Conservation (phyloP, 164 flowering plant genomes). For the Tetracentron sinense region DNA sequence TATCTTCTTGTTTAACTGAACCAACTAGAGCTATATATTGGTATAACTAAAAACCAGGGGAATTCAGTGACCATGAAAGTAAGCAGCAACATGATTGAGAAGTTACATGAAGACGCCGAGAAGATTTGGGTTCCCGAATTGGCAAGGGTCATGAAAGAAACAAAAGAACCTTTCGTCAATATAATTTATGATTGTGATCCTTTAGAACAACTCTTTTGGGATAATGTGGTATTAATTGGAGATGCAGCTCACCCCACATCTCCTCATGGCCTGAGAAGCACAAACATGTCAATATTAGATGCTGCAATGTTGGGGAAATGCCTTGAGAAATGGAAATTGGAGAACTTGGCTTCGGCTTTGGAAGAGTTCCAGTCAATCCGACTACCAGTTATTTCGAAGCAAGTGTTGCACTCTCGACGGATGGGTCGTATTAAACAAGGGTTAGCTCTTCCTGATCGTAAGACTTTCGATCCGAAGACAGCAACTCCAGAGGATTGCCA, state of each 20-base stretch:
- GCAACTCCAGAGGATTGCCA: slow-evolving; percentile 41
- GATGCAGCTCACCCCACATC: slow-evolving; percentile 95
- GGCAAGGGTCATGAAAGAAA: slow-evolving; percentile 61
- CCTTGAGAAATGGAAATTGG: slow-evolving; percentile 57
- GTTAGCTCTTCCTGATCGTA: slow-evolving; percentile 35
- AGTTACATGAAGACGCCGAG: slow-evolving; percentile 72
- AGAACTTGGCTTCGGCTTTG: slow-evolving; percentile 50
- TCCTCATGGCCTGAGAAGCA: slow-evolving; percentile 87
- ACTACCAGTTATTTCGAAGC: slow-evolving; percentile 60
- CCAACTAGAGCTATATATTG: no score
- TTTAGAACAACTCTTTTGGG: slow-evolving; percentile 50
- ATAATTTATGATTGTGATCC: slow-evolving; percentile 81
- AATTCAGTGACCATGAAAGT: slow-evolving; percentile 80
- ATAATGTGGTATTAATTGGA: slow-evolving; percentile 73
- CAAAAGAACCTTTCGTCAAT: slow-evolving; percentile 74
- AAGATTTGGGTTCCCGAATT: slow-evolving; percentile 68
- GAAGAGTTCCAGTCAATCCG: slow-evolving; percentile 58
- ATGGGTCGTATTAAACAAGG: slow-evolving; percentile 85
- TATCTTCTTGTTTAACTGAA: not conserved
- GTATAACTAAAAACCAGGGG: no score
- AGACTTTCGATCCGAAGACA: slow-evolving; percentile 36
- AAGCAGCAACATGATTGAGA: slow-evolving; percentile 48
- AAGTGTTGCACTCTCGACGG: slow-evolving; percentile 64
- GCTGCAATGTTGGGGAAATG: slow-evolving; percentile 68
- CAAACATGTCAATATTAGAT: slow-evolving; percentile 85